phyloP scores from a whole-genome alignment of 768 basidiomycete genomes.

The Mycena rebaudengoi region DNA sequence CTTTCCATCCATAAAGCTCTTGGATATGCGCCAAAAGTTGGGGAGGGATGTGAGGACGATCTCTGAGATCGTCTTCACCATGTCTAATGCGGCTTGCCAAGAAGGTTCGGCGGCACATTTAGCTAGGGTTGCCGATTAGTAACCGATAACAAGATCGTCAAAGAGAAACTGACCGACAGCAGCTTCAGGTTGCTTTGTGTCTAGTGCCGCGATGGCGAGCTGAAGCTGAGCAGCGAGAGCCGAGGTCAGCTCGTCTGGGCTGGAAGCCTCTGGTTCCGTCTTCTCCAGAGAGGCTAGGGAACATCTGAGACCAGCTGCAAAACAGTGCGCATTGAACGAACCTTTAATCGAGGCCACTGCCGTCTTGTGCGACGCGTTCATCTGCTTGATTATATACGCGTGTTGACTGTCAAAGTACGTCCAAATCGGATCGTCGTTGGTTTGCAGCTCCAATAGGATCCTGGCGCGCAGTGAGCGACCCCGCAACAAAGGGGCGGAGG shows the following conservation, averaged over 20 bases:
- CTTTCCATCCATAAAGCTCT: slow-evolving; percentile 91
- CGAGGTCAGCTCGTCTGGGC: slow-evolving; percentile 49
- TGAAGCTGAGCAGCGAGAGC: slow-evolving; percentile 67
- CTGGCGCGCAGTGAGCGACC: slow-evolving; percentile 49
- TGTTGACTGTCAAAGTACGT: slow-evolving; percentile 95
- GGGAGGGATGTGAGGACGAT: slow-evolving; percentile 85
- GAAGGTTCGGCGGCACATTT: slow-evolving; percentile 75
- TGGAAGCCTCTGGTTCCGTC: slow-evolving; percentile 41
- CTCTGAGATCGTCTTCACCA: slow-evolving; percentile 91
- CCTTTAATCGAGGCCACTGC: slow-evolving; percentile 64
- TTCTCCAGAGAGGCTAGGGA: slow-evolving; percentile 57
- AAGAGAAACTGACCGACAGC: slow-evolving; percentile 58
- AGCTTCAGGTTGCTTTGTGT: slow-evolving; percentile 68
- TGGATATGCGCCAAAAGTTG: slow-evolving; percentile 93
- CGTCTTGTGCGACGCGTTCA: slow-evolving; percentile 68
- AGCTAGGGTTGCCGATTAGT: slow-evolving; percentile 50
- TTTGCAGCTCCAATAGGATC: slow-evolving; percentile 87
- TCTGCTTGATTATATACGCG: slow-evolving; percentile 80
- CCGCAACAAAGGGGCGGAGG: neutral
- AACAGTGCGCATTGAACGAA: slow-evolving; percentile 28
- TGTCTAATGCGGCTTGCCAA: slow-evolving; percentile 81
- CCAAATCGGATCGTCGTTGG: slow-evolving; percentile 93
- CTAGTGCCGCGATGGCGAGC: slow-evolving; percentile 64
- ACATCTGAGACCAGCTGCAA: slow-evolving; percentile 16
- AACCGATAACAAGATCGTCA: neutral